Evolutionary conservation across 768 basidiomycete genomes (phyloP).

Genomic region (Lactarius sanguifluus): DNA sequence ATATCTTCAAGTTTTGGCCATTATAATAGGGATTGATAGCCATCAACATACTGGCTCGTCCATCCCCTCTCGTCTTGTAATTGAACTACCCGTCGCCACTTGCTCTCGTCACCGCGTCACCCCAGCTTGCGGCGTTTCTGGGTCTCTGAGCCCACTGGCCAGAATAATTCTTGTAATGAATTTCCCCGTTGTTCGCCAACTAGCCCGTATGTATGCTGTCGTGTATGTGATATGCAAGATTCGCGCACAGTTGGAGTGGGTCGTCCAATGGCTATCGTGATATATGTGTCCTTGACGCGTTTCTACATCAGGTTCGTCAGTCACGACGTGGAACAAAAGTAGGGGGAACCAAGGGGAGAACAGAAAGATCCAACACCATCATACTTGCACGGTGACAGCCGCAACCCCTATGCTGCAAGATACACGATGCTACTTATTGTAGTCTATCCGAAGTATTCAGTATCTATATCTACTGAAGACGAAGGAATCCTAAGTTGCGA

Average conservation of each 20-base stretch:
- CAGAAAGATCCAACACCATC: too few species aligned
- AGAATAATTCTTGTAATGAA: not conserved
- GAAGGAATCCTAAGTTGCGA: not conserved
- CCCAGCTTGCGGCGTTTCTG: not conserved
- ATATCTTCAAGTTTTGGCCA: not conserved
- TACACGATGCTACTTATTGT: not conserved
- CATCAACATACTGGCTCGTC: not conserved
- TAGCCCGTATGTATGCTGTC: not conserved
- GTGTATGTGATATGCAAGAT: too few species aligned
- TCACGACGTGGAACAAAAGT: not conserved
- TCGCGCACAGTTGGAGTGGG: not conserved
- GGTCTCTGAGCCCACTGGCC: not conserved
- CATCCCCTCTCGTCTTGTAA: not conserved
- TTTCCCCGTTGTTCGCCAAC: not conserved
- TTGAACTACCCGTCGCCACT: not conserved
- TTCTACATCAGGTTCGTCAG: not conserved
- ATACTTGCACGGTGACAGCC: too few species aligned
- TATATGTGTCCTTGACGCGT: not conserved
- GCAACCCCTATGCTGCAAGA: not conserved
- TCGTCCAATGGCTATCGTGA: not conserved
- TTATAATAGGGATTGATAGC: too few species aligned
- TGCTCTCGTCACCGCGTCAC: not conserved
- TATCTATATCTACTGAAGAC: not conserved
- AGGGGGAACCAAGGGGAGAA: too few species aligned
- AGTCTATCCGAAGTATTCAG: too few species aligned